Evolutionary conservation across 495 filamentous ascomycete genomes (phyloP).

Genomic region (Penicillium arizonense): DNA sequence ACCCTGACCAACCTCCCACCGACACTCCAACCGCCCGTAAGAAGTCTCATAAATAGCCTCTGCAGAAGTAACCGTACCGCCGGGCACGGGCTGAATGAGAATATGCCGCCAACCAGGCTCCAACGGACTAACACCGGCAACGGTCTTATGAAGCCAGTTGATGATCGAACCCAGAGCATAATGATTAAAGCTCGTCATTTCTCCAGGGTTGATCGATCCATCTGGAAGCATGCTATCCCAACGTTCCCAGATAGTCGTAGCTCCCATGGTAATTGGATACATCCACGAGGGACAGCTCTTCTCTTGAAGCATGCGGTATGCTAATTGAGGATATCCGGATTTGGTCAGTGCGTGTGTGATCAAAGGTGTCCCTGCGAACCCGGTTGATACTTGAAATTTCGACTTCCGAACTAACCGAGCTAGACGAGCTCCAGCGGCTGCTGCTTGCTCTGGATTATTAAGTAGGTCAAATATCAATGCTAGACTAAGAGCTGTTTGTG

Average conservation of each 20-base stretch:
- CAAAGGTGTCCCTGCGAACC: slow-evolving; percentile 54
- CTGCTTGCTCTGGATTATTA: slow-evolving; percentile 27
- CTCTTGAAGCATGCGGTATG: slow-evolving; percentile 42
- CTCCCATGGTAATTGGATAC: slow-evolving; percentile 51
- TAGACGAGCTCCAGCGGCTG: slow-evolving; percentile 32
- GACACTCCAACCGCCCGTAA: slow-evolving; percentile 25
- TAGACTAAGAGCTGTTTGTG: slow-evolving; percentile 48
- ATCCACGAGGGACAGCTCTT: slow-evolving; percentile 48
- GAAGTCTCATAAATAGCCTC: slow-evolving; percentile 24
- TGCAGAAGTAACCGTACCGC: slow-evolving; percentile 21
- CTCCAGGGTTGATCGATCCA: slow-evolving; percentile 50
- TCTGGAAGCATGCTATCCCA: slow-evolving; percentile 56
- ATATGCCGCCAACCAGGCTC: slow-evolving; percentile 28
- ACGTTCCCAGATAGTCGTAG: slow-evolving; percentile 56
- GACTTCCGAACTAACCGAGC: slow-evolving; percentile 25
- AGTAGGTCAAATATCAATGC: slow-evolving; percentile 45
- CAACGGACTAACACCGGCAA: slow-evolving; percentile 23
- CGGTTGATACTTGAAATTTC: slow-evolving; percentile 50
- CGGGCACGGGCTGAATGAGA: slow-evolving; percentile 25
- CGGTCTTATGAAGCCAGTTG: slow-evolving; percentile 30
- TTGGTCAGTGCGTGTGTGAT: slow-evolving; percentile 44
- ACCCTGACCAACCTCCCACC: slow-evolving; percentile 15
- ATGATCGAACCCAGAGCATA: slow-evolving; percentile 46
- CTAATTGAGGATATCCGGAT: slow-evolving; percentile 26
- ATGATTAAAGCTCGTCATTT: slow-evolving; percentile 58